A percentile compares a stretch with the other conserved stretches of the same genome.
Conservation (phyloP, 2,329 filamentous ascomycete genomes). For the Colletotrichum incanum region DNA sequence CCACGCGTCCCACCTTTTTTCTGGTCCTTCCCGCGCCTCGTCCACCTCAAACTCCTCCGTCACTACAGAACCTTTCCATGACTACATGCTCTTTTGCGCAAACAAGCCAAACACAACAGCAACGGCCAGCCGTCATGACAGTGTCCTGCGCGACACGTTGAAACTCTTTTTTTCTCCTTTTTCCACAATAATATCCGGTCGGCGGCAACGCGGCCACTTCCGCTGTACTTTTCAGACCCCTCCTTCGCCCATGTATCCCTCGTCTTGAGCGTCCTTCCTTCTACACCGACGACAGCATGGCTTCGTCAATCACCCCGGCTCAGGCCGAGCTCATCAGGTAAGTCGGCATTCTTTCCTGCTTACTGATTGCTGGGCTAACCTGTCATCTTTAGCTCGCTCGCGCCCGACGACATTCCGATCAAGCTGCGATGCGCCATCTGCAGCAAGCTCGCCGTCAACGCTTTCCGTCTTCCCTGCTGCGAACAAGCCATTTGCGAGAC, state of each 20-base stretch:
- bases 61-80: slow-evolving; percentile 40
- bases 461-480: slow-evolving; percentile 93
- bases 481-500: slow-evolving; percentile 94
- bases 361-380: slow-evolving; percentile 19
- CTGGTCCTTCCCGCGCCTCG: slow-evolving; percentile 42
- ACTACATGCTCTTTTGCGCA: slow-evolving; percentile 33
- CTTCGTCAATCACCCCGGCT: slow-evolving; percentile 60
- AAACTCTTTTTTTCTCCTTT: slow-evolving; percentile 4
- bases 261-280: slow-evolving; percentile 36
- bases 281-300: slow-evolving; percentile 44
- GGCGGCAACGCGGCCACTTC: neutral
- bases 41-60: slow-evolving; percentile 38
- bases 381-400: slow-evolving; percentile 73
- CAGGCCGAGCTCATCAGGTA: slow-evolving; percentile 74
- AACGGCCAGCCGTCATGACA: slow-evolving; percentile 33
- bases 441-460: slow-evolving; percentile 90
- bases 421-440: slow-evolving; percentile 96
- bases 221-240: slow-evolving; percentile 33
- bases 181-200: slow-evolving; percentile 9
- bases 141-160: slow-evolving; percentile 34
- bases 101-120: slow-evolving; percentile 27
- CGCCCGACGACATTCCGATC: slow-evolving; percentile 90
- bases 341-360: slow-evolving; percentile 36
- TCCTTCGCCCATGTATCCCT: slow-evolving; percentile 41
- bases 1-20: slow-evolving; percentile 42